Percentiles rank a stretch among this genome's conserved stretches.
phyloP scores from a whole-genome alignment of 345 rosid genomes.

The Linum tenue region DNA sequence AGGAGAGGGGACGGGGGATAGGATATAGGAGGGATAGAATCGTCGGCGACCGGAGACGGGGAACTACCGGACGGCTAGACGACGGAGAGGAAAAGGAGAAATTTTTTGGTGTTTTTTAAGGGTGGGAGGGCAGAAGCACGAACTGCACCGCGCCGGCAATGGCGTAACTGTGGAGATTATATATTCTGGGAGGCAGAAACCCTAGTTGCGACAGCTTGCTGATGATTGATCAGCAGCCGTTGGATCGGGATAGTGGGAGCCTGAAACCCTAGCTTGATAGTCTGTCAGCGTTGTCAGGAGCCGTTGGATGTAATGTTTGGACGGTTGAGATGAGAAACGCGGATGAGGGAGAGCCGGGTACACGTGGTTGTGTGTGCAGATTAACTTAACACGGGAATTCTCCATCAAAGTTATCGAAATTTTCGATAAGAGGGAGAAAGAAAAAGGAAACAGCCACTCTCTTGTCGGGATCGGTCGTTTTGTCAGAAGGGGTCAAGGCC shows the following conservation, averaged over 20 bases:
- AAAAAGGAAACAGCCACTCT: too few relatives aligned
- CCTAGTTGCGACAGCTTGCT: not conserved
- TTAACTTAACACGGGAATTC: not conserved
- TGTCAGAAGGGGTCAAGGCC: not conserved
- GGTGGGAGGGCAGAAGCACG: conserved; percentile 38
- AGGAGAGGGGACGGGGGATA: conserved; percentile 22
- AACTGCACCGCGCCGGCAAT: conserved; percentile 43
- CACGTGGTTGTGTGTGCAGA: not conserved
- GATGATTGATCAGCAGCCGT: not conserved
- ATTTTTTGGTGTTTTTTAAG: conserved; percentile 20
- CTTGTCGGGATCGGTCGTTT: not conserved
- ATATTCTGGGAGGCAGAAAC: conserved; percentile 12
- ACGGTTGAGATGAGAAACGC: not conserved
- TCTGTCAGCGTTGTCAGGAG: not conserved
- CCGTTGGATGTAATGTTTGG: conserved; percentile 1
- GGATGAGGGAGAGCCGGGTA: not conserved
- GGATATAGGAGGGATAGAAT: conserved; percentile 4
- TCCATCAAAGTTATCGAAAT: not conserved
- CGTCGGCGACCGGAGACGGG: conserved; percentile 27
- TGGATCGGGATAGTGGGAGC: not conserved
- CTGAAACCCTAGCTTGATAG: conserved; percentile 26
- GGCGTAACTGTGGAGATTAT: conserved; percentile 16
- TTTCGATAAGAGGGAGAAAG: not conserved
- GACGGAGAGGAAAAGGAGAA: conserved; percentile 13
- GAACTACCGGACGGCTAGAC: conserved; percentile 16